A percentile compares a stretch with the other conserved stretches of the same genome.
These are phyloP conservation scores for Hyaloscypha variabilis DNA, from an alignment of 495 filamentous ascomycete species.

Conservation along the genomic window DNA sequence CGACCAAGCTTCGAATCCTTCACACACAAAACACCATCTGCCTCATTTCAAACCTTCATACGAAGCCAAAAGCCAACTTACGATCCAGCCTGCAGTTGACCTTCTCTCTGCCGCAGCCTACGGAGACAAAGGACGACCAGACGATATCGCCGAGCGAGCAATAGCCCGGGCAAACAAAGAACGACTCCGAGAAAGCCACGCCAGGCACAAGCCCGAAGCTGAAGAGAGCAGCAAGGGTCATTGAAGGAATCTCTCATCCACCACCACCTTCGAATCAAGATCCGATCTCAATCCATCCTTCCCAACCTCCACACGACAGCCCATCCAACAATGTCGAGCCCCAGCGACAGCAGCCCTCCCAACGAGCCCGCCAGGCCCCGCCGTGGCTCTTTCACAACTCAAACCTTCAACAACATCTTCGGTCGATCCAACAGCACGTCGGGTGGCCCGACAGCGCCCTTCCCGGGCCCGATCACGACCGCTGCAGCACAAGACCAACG, in stretches of 20 bases:
- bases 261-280: not conserved
- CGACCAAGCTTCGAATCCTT: not conserved
- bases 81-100: not conserved
- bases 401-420: slow-evolving; percentile 58
- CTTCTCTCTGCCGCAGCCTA: not conserved
- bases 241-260: slow-evolving; percentile 23
- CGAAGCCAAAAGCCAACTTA: not conserved
- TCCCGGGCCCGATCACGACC: slow-evolving; percentile 67
- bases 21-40: not conserved
- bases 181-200: not conserved
- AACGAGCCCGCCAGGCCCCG: slow-evolving; percentile 35
- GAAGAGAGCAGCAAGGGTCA: slow-evolving; percentile 30
- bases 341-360: slow-evolving; percentile 39
- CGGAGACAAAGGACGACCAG: not conserved
- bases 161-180: slow-evolving; percentile 14
- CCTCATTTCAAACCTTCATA: not conserved
- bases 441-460: slow-evolving; percentile 39
- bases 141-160: slow-evolving; percentile 10
- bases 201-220: slow-evolving; percentile 22
- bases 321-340: slow-evolving; percentile 41
- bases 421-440: slow-evolving; percentile 49
- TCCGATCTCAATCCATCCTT: not conserved
- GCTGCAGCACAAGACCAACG: slow-evolving; percentile 72
- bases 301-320: slow-evolving; percentile 4
- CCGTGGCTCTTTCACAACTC: slow-evolving; percentile 56